Conservation (phyloP, 345 rosid species). For the Moricandia arvensis region DNA sequence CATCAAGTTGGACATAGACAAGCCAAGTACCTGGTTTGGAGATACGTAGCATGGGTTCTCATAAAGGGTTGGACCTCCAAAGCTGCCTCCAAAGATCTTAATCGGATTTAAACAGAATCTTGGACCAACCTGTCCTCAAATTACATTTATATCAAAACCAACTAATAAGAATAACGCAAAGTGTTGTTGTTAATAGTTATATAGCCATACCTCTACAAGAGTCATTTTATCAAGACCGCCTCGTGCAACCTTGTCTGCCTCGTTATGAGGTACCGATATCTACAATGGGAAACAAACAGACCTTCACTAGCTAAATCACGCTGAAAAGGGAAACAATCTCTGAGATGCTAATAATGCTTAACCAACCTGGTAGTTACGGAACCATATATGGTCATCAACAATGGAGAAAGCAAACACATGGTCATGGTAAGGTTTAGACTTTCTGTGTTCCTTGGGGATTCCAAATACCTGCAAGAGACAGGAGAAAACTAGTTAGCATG, state of each 20-base stretch:
- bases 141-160: neutral
- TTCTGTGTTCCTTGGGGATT: conserved; percentile 85
- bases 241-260: conserved; percentile 71
- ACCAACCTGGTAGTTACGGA: conserved; percentile 94
- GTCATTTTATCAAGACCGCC: conserved; percentile 96
- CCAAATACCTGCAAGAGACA: conserved; percentile 67
- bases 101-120: conserved; percentile 95
- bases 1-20: neutral
- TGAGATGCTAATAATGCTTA: neutral
- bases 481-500: neutral
- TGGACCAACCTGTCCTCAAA: conserved; percentile 71
- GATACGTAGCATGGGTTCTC: conserved; percentile 88
- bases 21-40: conserved; percentile 71
- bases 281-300: conserved; percentile 45
- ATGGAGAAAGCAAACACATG: conserved; percentile 93
- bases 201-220: conserved; percentile 69
- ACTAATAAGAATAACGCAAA: neutral
- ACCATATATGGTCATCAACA: conserved; percentile 95
- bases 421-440: conserved; percentile 92
- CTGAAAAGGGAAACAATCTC: neutral
- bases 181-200: neutral
- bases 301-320: too few relatives aligned
- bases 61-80: conserved; percentile 89
- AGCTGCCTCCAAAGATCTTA: conserved; percentile 88
- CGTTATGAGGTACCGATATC: conserved; percentile 94